Evolutionary conservation across 140 eudicot genomes (phyloP).

Genomic region (Bidens hawaiensis): DNA sequence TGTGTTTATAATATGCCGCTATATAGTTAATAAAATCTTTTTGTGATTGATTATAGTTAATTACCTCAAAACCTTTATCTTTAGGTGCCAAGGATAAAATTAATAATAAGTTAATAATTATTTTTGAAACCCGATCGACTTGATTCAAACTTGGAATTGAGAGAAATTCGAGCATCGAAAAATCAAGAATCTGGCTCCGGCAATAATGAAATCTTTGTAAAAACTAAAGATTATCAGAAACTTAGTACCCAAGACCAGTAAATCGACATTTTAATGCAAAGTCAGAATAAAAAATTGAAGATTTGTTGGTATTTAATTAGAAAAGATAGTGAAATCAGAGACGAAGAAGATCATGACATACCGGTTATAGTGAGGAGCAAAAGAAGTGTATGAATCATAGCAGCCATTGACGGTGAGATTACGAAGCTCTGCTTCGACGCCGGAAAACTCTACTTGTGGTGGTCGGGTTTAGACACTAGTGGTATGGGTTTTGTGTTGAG

Average conservation of each 20-base stretch:
- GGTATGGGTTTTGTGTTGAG: neutral
- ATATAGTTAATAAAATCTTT: no score
- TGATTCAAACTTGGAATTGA: no score
- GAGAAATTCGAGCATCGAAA: no score
- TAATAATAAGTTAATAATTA: no score
- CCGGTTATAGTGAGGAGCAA: slow-evolving; percentile 46
- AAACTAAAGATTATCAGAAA: neutral
- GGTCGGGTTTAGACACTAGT: neutral
- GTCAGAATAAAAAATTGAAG: neutral
- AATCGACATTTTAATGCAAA: neutral
- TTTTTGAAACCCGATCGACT: no score
- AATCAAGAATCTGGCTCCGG: no score
- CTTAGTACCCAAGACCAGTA: slow-evolving; percentile 3
- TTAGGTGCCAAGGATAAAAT: no score
- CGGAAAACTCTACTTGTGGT: neutral
- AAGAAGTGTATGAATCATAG: slow-evolving; percentile 31
- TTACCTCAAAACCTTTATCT: no score
- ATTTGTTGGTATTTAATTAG: neutral
- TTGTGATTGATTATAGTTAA: no score
- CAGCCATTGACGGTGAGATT: slow-evolving; percentile 36
- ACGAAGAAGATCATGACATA: slow-evolving; percentile 10
- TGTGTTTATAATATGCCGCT: no score
- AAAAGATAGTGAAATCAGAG: neutral
- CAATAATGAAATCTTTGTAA: neutral
- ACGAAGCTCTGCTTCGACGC: neutral